Evolutionary conservation across 116 monocot species (phyloP).

Genomic region (Zostera marina): DNA sequence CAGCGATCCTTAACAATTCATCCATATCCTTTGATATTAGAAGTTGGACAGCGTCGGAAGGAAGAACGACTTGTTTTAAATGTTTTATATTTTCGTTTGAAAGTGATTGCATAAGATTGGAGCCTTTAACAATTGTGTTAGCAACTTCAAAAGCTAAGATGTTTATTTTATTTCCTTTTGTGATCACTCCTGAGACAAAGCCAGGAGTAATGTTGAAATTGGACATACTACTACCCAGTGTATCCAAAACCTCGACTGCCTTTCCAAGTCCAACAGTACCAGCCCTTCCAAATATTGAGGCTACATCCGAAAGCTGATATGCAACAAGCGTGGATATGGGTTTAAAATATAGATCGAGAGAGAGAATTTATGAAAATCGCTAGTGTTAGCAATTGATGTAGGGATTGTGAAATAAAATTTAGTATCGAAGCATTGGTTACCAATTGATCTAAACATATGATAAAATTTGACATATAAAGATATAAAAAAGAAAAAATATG

Average conservation of each 20-base stretch:
- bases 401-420: not conserved
- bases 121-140: constrained; percentile 13
- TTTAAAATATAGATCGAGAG: not conserved
- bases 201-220: constrained; percentile 1
- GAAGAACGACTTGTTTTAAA: constrained; percentile 7
- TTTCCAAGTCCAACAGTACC: constrained; percentile 3
- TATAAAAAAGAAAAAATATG: not conserved
- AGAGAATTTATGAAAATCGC: not conserved
- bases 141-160: constrained; percentile 11
- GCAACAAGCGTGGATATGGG: not conserved
- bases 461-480: not conserved
- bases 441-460: not conserved
- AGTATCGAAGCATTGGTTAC: not conserved
- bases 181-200: not conserved
- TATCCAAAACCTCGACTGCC: constrained; percentile 6
- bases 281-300: constrained; percentile 6
- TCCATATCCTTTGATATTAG: constrained; percentile 9
- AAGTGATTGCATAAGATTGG: constrained; percentile 13
- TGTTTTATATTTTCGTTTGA: constrained; percentile 5
- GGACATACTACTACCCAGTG: constrained; percentile 7
- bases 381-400: too few species aligned
- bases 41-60: constrained; percentile 7
- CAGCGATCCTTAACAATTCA: constrained; percentile 3
- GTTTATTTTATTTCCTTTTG: constrained; percentile 5
- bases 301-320: constrained; percentile 2